Evolutionary conservation across 345 rosid species (phyloP).

Genomic region (Eucalyptus sp.): DNA sequence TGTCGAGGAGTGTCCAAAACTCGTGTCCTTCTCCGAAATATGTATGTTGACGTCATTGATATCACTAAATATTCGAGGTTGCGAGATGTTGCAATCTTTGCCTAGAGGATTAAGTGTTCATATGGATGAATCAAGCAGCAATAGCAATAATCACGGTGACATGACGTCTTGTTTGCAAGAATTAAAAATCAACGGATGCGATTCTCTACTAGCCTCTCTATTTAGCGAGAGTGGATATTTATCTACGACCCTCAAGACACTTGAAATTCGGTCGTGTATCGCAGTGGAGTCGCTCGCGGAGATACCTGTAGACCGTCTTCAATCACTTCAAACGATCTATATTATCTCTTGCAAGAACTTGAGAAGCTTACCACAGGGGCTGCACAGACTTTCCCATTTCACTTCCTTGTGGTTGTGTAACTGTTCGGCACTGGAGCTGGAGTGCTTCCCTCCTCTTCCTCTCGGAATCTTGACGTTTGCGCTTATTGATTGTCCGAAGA

Average conservation of each 20-base stretch:
- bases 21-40: fast-evolving
- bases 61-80: fast-evolving
- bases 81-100: background rate
- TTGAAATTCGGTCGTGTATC: fast-evolving
- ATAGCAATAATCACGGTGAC: fast-evolving
- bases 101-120: background rate
- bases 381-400: fast-evolving
- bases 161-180: fast-evolving
- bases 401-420: fast-evolving
- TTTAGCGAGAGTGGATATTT: too few relatives aligned
- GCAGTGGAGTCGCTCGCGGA: background rate
- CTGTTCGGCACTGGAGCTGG: fast-evolving
- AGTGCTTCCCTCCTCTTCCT: background rate
- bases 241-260: fast-evolving
- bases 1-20: fast-evolving
- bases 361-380: background rate
- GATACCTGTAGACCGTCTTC: background rate
- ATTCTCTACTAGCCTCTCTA: fast-evolving
- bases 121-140: fast-evolving
- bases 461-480: fast-evolving
- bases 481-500: too few relatives aligned
- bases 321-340: background rate
- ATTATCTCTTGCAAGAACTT: background rate
- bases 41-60: fast-evolving
- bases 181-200: fast-evolving